Base-by-base conservation (phyloP, 352 stramenopile genomes). In the Phytophthora meadii region DNA sequence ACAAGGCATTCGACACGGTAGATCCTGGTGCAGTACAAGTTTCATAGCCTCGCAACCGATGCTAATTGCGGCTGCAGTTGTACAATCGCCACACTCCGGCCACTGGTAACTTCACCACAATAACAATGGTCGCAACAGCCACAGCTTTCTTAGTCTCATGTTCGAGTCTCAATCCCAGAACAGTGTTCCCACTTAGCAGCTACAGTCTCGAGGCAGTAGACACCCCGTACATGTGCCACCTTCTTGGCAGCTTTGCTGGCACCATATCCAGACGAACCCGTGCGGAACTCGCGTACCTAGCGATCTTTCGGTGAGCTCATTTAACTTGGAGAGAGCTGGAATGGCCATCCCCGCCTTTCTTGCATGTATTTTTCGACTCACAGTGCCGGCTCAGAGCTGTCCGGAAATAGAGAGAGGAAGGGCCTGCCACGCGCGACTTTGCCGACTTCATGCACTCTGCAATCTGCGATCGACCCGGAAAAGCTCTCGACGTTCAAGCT, bases 361-460 rank as follows among this genome's bases (percentile, higher is more conserved):
- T 34, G 28, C 24, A 11, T 59, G 37, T 69, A 61, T 65, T 61
- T 64, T 73, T 73, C 65, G 60, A 73, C 46, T 69, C 60, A 58
- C 65, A 30, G 41, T 34, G 61, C 32, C 54, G 54, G 55, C 54
- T 61, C 42, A 56, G 39, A 64, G 30, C 30, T 14, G 30, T 36
- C 34, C 55, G 17, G 67, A 75, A 75, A 75, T 75, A 75, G 67
- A 67, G 67, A 67, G 66, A 59, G 42, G 67, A 74, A 73, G 51
- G 27, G 28, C 41, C 5, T 14, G 44, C 47, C 47, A 61, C 47
- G 60, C 53, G 65, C 54, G 66, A 66, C 60, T 65, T 61, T 50
- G 47, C 44, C 27, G 10, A 11, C 28, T 11, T 14, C 15, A 54
- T 24, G 24, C 61, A 74, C 54, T 76, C 55, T 76, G 40, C 56